Base-by-base conservation (phyloP, 345 rosid species). In the Raphanus sativus region DNA sequence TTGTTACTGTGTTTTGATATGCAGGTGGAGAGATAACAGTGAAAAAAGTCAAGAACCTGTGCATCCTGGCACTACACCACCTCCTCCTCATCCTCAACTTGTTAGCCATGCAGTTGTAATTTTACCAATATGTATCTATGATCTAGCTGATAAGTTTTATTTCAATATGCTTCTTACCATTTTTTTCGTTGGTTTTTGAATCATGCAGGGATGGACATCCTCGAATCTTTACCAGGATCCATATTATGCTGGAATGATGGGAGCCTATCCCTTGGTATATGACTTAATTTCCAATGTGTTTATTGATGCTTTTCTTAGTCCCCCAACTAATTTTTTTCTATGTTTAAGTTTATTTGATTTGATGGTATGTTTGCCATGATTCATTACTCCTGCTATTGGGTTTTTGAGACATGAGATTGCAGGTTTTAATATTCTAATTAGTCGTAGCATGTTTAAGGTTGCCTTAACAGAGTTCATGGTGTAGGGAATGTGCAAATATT, bases 201-300 rank as follows among this genome's bases (percentile, higher is more conserved):
- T 32, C 76, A 84, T 86, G 73, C 89, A 95, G 99, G 97, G 97
- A 67, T 92, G 97, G 85, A 87, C 93, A 72, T 75, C 97, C 50
- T 79, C 94, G 67, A 89, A 87, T 85, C 90, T 88, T 59, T 95
- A 89, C 76, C 97, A 85, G 75, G 98, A 89, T 84, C 92, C 96
- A 33, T 92, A 81, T 77, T 91, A 85, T 77, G 87, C 87, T 6
- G 90, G 97, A 67, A 86, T 95, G 94, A 83, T 92, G 88, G 88
- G 91, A 74, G 78, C 96, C 33, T 95, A 86, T 77, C 87, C 90
- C 32, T 59, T 90, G 99, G 99, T 95, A 87, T 74, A 87, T 82
- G 48, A 60, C 65, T 68, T 65, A 24, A 58, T 30, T 67, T 6
- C 24, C 71, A 42, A 28, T 17, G 6, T 28, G 2, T 56, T 4